Conservation (phyloP, 257 asterid species). For the Osmanthus fragrans region DNA sequence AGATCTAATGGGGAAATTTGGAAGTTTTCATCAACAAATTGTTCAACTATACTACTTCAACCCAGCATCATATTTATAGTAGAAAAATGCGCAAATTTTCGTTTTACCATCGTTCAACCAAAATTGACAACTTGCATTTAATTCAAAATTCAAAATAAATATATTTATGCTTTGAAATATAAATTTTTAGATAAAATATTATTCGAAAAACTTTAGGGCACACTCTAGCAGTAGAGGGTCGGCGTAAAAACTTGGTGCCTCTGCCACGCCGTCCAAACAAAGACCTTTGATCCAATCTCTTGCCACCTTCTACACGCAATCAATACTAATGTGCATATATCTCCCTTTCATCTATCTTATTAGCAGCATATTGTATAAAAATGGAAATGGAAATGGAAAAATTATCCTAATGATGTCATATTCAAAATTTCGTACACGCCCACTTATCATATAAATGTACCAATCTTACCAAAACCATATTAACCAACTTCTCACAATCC, state of each 20-base stretch:
- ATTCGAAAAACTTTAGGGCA: constrained; percentile 20
- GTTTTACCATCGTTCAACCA: too few relatives aligned
- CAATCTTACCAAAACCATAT: constrained; percentile 20
- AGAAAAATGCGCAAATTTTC: too few relatives aligned
- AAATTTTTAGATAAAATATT: neutral
- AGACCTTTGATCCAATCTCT: constrained; percentile 54
- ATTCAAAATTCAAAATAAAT: neutral
- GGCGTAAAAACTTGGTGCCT: constrained; percentile 72
- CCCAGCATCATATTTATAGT: too few relatives aligned
- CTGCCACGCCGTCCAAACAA: constrained; percentile 95
- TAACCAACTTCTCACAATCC: constrained; percentile 30
- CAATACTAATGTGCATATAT: constrained; percentile 31
- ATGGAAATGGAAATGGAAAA: neutral
- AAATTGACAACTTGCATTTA: too few relatives aligned
- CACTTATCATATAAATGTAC: constrained; percentile 20
- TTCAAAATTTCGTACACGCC: constrained; percentile 13
- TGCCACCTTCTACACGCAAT: constrained; percentile 77
- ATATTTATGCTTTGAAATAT: neutral
- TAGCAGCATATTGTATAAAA: neutral
- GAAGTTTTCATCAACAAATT: too few relatives aligned
- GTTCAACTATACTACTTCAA: too few relatives aligned
- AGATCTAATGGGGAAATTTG: too few relatives aligned
- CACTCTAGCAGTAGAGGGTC: constrained; percentile 36
- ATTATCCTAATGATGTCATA: neutral
- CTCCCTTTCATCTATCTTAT: neutral